Evolutionary conservation across 306 rosid species (phyloP), one percentile per base, ranked within the genome.

Genomic region (Lablab purpureus): DNA sequence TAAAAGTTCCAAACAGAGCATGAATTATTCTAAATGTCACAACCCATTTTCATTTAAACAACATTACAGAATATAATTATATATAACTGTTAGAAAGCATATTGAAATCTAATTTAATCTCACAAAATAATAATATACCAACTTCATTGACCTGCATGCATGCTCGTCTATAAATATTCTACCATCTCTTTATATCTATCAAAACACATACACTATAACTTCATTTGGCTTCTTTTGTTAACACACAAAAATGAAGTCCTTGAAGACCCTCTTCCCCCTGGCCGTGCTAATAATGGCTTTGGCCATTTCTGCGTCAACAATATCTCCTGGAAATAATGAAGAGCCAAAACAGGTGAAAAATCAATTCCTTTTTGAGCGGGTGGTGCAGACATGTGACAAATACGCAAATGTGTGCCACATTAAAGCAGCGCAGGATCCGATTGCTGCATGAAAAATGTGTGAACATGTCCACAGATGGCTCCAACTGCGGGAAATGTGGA

Each of bases 401-500:
- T 25, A 87, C 28, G 85, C 90, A 0, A 80, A 54, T 41, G 73
- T 88, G 37, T 90, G 94, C 5, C n/a, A 12, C 1, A 68, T 15
- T 7, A 71, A 80, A 80, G 87, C 5, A 88, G 94, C 52, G 43
- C 72, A 0, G 90, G 92, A 1, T 78, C 80, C 17, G 34, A 81
- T 74, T 81, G 84, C 41, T 91, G 96, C 84, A 69, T 69, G 22
- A 85, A 83, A 82, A 74, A 63, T 91, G 96, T 56, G 96, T 91
- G 4, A 73, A 84, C 22, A 3, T 86, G 50, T 13, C 60, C n/a
- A 65, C 15, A 0, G 92, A 91, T 51, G 46, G 23, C 13, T 37
- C 80, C 41, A 91, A 91, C 55, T 91, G 97, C 45, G 93, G 97
- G 17, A 84, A 5, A 62, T 91, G 97, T 68, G 93, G 91, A 37